Percentiles rank a stretch among this genome's conserved stretches.
phyloP scores from a whole-genome alignment of 2,329 filamentous ascomycete genomes.

The Cordyceps militaris region DNA sequence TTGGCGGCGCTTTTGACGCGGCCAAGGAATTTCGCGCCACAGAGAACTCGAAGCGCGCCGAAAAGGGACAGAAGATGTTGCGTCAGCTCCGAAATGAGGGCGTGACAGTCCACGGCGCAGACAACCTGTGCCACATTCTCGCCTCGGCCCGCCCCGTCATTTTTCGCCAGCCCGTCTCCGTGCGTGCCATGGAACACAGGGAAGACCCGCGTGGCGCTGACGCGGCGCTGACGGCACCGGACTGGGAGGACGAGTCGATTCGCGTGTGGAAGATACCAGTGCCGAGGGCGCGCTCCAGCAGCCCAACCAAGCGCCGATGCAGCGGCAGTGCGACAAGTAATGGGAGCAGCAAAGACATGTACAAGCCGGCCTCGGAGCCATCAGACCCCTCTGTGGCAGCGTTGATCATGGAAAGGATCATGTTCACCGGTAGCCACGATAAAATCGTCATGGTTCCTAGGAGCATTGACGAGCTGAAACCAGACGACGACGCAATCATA shows the following conservation, averaged over 20 bases:
- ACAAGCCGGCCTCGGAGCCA: slow-evolving; percentile 12
- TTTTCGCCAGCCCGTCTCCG: slow-evolving; percentile 72
- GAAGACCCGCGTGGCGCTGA: slow-evolving; percentile 31
- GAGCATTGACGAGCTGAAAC: slow-evolving; percentile 23
- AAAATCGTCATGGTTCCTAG: slow-evolving; percentile 20
- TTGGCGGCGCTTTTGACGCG: slow-evolving; percentile 60
- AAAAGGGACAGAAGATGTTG: slow-evolving; percentile 29
- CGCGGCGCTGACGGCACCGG: slow-evolving; percentile 39
- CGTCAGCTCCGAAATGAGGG: slow-evolving; percentile 21
- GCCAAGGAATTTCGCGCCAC: slow-evolving; percentile 34
- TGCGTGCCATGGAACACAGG: slow-evolving; percentile 63
- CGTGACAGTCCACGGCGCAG: slow-evolving; percentile 68
- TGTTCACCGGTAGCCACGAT: slow-evolving; percentile 29
- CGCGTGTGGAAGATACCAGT: slow-evolving; percentile 75
- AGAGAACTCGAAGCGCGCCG: slow-evolving; percentile 34
- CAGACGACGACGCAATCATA: slow-evolving; percentile 44
- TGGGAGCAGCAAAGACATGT: slow-evolving; percentile 13
- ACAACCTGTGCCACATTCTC: slow-evolving; percentile 72
- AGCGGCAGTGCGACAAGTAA: slow-evolving; percentile 17
- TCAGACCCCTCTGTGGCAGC: slow-evolving; percentile 27
- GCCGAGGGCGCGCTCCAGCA: slow-evolving; percentile 25
- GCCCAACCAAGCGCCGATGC: slow-evolving; percentile 28
- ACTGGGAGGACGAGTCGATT: slow-evolving; percentile 70
- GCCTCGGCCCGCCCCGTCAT: slow-evolving; percentile 81
- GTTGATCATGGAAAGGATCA: slow-evolving; percentile 27